A percentile compares a stretch with the other conserved stretches of the same genome.
These are phyloP conservation scores for Pythium dissimile DNA, from an alignment of 352 stramenopile species.

Conservation along the genomic window DNA sequence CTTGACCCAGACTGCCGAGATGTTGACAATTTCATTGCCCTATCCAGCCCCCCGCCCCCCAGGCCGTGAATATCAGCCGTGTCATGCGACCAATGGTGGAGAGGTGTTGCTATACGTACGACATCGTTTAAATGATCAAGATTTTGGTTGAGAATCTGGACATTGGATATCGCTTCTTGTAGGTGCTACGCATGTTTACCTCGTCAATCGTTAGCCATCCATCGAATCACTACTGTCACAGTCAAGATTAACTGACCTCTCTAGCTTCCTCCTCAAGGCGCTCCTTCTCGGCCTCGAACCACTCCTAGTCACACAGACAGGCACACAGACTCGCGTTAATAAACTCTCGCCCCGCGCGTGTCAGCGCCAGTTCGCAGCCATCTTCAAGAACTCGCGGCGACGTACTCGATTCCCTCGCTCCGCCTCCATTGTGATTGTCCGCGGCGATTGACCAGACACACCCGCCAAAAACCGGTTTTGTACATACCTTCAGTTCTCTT, in stretches of 20 bases:
- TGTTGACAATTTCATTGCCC: constrained; percentile 70
- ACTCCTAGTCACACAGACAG: constrained; percentile 40
- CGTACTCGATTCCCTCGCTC: constrained; percentile 16
- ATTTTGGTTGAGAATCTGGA: constrained; percentile 79
- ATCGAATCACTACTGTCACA: too few relatives aligned
- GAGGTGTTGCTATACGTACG: constrained; percentile 26
- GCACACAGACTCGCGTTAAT: background rate
- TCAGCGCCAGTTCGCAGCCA: too few relatives aligned
- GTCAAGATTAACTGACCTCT: too few relatives aligned
- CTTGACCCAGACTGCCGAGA: constrained; percentile 67
- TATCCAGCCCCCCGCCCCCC: too few relatives aligned
- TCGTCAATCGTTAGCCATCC: background rate
- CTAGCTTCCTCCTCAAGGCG: constrained; percentile 68
- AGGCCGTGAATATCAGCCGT: too few relatives aligned
- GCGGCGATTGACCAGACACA: too few relatives aligned
- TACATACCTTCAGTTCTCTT: background rate
- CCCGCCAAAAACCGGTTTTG: background rate
- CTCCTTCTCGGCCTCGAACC: constrained; percentile 63
- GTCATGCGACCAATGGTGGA: background rate
- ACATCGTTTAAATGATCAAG: constrained; percentile 81
- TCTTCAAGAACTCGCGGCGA: too few relatives aligned
- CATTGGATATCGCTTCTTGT: constrained; percentile 77
- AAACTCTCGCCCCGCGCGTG: background rate
- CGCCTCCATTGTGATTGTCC: constrained; percentile 6
- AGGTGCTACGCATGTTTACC: constrained; percentile 41